These are phyloP conservation scores for Coriolopsis trogii DNA, from an alignment of 1,284 basidiomycete genomes.

Conservation along the genomic window DNA sequence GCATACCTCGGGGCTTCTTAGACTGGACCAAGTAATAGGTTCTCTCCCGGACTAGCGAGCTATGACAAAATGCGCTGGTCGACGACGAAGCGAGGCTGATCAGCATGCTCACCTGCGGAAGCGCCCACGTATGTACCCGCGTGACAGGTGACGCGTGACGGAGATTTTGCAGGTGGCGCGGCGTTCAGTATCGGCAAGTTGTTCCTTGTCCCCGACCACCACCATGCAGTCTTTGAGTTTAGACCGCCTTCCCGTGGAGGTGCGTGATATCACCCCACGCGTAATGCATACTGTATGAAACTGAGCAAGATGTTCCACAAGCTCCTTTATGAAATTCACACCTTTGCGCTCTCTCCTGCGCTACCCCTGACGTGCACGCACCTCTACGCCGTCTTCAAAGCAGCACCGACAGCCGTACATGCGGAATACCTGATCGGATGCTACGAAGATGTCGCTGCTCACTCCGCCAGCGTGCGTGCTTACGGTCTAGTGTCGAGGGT, in stretches of 20 bases:
- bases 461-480: slow-evolving; percentile 8
- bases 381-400: slow-evolving; percentile 54
- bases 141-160: neutral
- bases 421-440: slow-evolving; percentile 62
- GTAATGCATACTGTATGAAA: neutral
- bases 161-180: neutral
- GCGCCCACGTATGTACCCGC: too few species aligned
- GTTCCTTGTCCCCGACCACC: neutral
- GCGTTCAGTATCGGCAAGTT: neutral
- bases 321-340: slow-evolving; percentile 77
- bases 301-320: slow-evolving; percentile 35
- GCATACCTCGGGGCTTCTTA: too few species aligned
- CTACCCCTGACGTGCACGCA: slow-evolving; percentile 60
- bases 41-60: too few species aligned
- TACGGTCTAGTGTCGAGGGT: slow-evolving; percentile 47
- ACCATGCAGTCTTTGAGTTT: neutral
- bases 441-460: slow-evolving; percentile 11
- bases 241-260: slow-evolving; percentile 21
- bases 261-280: neutral
- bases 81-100: too few species aligned
- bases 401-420: slow-evolving; percentile 53
- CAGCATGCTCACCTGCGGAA: too few species aligned
- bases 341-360: slow-evolving; percentile 59
- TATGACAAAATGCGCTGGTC: too few species aligned
- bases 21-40: too few species aligned